Evolutionary conservation across 164 flowering plant species (phyloP).

Genomic region (Chimonanthus praecox): DNA sequence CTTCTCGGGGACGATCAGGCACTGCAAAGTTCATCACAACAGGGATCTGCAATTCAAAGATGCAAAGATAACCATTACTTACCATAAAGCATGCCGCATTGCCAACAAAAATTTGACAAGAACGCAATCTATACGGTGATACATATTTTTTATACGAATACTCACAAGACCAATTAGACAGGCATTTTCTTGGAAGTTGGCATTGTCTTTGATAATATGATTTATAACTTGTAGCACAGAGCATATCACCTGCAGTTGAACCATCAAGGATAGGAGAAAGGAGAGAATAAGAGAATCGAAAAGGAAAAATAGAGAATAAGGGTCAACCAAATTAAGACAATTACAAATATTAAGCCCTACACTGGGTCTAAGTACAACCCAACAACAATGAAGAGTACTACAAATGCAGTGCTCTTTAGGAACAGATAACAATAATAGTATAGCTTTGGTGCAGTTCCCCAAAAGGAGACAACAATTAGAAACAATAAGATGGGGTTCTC

Average conservation of each 20-base stretch:
- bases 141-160: slow-evolving; percentile 1
- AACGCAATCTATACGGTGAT: not conserved
- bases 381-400: too few species aligned
- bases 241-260: slow-evolving; percentile 63
- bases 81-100: not conserved
- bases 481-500: too few species aligned
- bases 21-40: slow-evolving; percentile 78
- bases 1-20: slow-evolving; percentile 84
- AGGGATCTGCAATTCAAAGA: slow-evolving; percentile 58
- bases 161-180: slow-evolving; percentile 95
- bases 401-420: too few species aligned
- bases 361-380: too few species aligned
- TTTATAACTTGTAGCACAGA: slow-evolving; percentile 92
- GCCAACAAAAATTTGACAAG: not conserved
- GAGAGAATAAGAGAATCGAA: too few species aligned
- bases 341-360: too few species aligned
- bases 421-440: too few species aligned
- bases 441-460: too few species aligned
- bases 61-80: slow-evolving; percentile 2
- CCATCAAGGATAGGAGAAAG: too few species aligned
- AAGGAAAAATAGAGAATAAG: too few species aligned
- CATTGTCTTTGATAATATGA: slow-evolving; percentile 79
- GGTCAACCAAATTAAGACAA: too few species aligned
- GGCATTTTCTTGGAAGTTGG: slow-evolving; percentile 91
- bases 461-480: too few species aligned